Evolutionary conservation across 2,329 filamentous ascomycete species (phyloP), one percentile per base, ranked within the genome.

Genomic region (Pseudogymnoascus pannorum): DNA sequence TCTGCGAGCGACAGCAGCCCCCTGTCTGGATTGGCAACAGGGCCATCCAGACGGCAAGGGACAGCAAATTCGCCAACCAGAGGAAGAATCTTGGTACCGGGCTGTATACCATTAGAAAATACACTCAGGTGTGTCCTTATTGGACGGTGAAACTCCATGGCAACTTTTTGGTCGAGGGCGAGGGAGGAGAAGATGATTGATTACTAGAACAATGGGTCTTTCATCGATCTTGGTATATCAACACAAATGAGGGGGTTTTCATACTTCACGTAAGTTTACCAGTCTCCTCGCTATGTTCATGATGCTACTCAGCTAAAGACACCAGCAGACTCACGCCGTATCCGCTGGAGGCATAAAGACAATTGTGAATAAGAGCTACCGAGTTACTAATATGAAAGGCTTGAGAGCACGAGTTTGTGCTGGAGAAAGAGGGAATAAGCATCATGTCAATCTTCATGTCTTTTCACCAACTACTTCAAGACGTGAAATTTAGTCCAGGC

Each of bases 11-110:
- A 62, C 42, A 48, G 54, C 3, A 72, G 40, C 72, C 72, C 65
- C 71, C 72, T 0, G 66, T 69, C 5, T 73, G 74, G 57, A 67
- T 74, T 8, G 73, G 73, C 26, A 72, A 74, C 62, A 74, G 72
- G 71, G 65, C 68, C 2, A 66, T 74, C 14, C 70, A 75, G 65
- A 68, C 68, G 3, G 62, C 66, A 22, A 66, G 67, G 24, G 71
- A 74, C 59, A 75, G 75, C 64, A 68, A 65, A 7, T 65, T 73
- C 20, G 67, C 64, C 1, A 66, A 65, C 20, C 63, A 72, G 4
- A 68, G 67, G 60, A 69, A 64, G 12, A 65, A 70, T 33, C 68
- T 71, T 57, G 69, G 74, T 59, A 72, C 72, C 0, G 68, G 71
- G 58, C 38, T 69, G 2, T 73, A 73, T 60, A 72, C 72, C 9